phyloP scores from a whole-genome alignment of 768 basidiomycete genomes.

The Hericium alpestre region DNA sequence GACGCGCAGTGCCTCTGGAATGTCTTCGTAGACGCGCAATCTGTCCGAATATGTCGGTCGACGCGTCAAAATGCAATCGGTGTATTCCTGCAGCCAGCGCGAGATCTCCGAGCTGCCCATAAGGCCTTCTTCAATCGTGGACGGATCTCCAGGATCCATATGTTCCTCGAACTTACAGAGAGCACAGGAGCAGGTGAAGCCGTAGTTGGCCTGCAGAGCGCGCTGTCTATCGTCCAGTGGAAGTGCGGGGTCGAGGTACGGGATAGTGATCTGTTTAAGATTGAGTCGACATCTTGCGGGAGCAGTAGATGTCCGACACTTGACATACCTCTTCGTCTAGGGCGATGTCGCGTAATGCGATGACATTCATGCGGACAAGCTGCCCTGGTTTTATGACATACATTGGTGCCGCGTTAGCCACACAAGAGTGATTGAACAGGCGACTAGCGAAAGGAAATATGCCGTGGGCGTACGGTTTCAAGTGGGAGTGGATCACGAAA shows the following conservation, averaged over 20 bases:
- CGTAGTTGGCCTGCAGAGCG: conserved; percentile 52
- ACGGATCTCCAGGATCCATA: conserved; percentile 20
- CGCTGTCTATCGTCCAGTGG: conserved; percentile 44
- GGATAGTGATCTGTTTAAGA: conserved; percentile 41
- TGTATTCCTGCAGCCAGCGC: conserved; percentile 20
- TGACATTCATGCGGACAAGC: conserved; percentile 48
- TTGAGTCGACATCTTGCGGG: no score
- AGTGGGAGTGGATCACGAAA: conserved; percentile 65
- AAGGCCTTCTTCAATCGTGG: conserved; percentile 18
- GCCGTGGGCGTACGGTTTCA: conserved; percentile 61
- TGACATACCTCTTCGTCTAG: conserved; percentile 53
- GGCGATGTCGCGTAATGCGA: conserved; percentile 48
- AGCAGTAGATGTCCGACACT: background rate
- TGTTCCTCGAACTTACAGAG: conserved; percentile 40
- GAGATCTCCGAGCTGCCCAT: conserved; percentile 28
- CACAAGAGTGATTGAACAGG: conserved; percentile 76
- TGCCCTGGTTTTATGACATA: conserved; percentile 34
- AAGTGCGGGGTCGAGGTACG: conserved; percentile 73
- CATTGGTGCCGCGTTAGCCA: conserved; percentile 60
- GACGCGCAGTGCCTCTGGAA: conserved; percentile 32
- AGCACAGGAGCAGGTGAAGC: conserved; percentile 52
- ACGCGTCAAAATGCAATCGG: background rate
- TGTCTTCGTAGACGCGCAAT: conserved; percentile 18
- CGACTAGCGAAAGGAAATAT: conserved; percentile 70
- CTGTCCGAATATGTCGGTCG: conserved; percentile 1